A percentile compares a stretch with the other conserved stretches of the same genome.
These are phyloP conservation scores for Candida suzukii DNA, from an alignment of 805 yeast genomes.

Conservation along the genomic window DNA sequence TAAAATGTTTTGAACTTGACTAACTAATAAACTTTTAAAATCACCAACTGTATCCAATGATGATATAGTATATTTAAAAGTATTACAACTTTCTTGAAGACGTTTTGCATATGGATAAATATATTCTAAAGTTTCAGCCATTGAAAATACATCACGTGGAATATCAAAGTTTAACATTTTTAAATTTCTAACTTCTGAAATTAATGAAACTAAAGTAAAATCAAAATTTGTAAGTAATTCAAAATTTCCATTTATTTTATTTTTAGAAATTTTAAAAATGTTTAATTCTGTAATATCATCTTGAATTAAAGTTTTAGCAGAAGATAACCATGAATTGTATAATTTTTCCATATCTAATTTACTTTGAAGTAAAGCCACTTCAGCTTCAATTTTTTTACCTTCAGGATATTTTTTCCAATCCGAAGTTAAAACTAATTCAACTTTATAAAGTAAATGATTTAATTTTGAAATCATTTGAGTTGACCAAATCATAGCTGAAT, in stretches of 20 bases:
- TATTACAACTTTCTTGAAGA: slow-evolving; percentile 42
- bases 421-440: slow-evolving; percentile 48
- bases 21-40: slow-evolving; percentile 31
- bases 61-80: slow-evolving; percentile 22
- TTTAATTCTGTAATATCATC: slow-evolving; percentile 7
- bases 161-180: slow-evolving; percentile 44
- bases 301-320: slow-evolving; percentile 2
- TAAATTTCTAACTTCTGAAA: slow-evolving; percentile 49
- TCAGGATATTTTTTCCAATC: slow-evolving; percentile 60
- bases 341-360: slow-evolving; percentile 36
- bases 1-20: slow-evolving; percentile 21
- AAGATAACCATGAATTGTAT: background rate
- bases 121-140: slow-evolving; percentile 41
- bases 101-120: slow-evolving; percentile 52
- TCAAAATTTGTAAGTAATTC: slow-evolving; percentile 47
- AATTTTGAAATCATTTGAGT: slow-evolving; percentile 42
- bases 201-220: slow-evolving; percentile 29
- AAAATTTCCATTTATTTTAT: slow-evolving; percentile 6
- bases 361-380: slow-evolving; percentile 36
- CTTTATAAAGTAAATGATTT: slow-evolving; percentile 30
- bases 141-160: slow-evolving; percentile 43
- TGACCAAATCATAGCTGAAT: slow-evolving; percentile 45
- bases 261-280: slow-evolving; percentile 31
- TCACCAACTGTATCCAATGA: slow-evolving; percentile 26
- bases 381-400: slow-evolving; percentile 55